Evolutionary conservation across 2,329 filamentous ascomycete genomes (phyloP).

Genomic region (Pyrenochaeta sp.): DNA sequence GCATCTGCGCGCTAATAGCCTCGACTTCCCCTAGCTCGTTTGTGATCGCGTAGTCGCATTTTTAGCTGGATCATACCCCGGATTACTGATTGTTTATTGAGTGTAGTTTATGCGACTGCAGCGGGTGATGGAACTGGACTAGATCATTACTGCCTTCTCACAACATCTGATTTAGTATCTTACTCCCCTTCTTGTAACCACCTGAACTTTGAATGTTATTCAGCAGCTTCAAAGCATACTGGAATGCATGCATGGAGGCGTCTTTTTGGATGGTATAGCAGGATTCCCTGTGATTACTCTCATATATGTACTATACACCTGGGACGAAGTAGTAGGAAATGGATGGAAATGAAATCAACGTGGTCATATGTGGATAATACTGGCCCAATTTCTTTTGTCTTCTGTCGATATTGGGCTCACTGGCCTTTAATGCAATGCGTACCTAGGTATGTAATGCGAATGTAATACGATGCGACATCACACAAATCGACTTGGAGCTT

Average conservation of each 20-base stretch:
- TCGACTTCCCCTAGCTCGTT: constrained; percentile 15
- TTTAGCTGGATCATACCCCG: constrained; percentile 28
- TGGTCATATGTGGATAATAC: too few species aligned
- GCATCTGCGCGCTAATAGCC: constrained; percentile 14
- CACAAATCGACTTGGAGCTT: too few species aligned
- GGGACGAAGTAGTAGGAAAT: background rate
- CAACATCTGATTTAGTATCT: constrained; percentile 3
- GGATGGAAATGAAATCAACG: too few species aligned
- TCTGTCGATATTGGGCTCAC: too few species aligned
- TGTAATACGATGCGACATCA: too few species aligned
- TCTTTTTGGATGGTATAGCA: constrained; percentile 5
- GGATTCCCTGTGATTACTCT: constrained; percentile 1
- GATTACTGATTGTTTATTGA: constrained; percentile 6
- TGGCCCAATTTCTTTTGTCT: too few species aligned
- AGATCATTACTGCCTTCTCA: constrained; percentile 18
- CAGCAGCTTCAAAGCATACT: constrained; percentile 1
- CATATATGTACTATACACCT: constrained; percentile 11
- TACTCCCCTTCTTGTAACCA: constrained; percentile 18
- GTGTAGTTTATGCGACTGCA: constrained; percentile 6
- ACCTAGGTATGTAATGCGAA: too few species aligned
- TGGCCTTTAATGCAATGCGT: too few species aligned
- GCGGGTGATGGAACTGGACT: constrained; percentile 24
- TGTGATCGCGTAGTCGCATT: constrained; percentile 23
- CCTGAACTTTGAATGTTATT: constrained; percentile 4
- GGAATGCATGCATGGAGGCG: constrained; percentile 12